These are phyloP conservation scores for Adansonia digitata DNA, from an alignment of 345 rosid species.

Conservation along the genomic window DNA sequence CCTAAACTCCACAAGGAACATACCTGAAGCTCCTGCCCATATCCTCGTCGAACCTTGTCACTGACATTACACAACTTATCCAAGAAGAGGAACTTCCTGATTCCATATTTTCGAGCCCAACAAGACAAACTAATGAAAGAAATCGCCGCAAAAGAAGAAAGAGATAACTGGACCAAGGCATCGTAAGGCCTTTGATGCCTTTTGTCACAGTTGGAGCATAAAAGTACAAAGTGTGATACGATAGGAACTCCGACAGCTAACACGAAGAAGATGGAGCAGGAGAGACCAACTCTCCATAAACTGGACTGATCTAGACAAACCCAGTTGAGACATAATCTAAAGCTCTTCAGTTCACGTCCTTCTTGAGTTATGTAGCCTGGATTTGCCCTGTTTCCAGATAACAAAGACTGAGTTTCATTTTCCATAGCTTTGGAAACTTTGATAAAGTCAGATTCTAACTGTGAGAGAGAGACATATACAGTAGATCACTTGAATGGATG, in stretches of 20 bases:
- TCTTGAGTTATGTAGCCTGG: background rate
- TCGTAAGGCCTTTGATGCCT: conserved; percentile 76
- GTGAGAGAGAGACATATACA: background rate
- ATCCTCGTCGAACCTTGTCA: conserved; percentile 47
- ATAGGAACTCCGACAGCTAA: conserved; percentile 57
- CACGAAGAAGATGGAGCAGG: conserved; percentile 69
- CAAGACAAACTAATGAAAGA: conserved; percentile 55
- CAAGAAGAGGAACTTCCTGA: conserved; percentile 59
- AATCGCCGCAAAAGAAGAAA: conserved; percentile 61
- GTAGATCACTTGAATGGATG: background rate
- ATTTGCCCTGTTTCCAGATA: background rate
- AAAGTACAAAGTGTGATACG: conserved; percentile 61
- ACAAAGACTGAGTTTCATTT: conserved; percentile 1
- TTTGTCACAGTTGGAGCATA: conserved; percentile 59
- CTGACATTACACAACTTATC: conserved; percentile 57
- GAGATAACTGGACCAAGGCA: conserved; percentile 60
- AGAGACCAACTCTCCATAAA: conserved; percentile 41
- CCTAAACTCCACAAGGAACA: background rate
- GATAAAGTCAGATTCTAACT: background rate
- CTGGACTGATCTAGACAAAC: conserved; percentile 59
- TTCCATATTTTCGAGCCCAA: conserved; percentile 72
- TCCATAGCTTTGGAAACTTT: conserved; percentile 12
- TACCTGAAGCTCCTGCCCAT: conserved; percentile 65
- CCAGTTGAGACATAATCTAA: conserved; percentile 43
- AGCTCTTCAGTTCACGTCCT: conserved; percentile 17